Evolutionary conservation across 164 flowering plant genomes (phyloP).

Genomic region (Magnolia changhungtana): DNA sequence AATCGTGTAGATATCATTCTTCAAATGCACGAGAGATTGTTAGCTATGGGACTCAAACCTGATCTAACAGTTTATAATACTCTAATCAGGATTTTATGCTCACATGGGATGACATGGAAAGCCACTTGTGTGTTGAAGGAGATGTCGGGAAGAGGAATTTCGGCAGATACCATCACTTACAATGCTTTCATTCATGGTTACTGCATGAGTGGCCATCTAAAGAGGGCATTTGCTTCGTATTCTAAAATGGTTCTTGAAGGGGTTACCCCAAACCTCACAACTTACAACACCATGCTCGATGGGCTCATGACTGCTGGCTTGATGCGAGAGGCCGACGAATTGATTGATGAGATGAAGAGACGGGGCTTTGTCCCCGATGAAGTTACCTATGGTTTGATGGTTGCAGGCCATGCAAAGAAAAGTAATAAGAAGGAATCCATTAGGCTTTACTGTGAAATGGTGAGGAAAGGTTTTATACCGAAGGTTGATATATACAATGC

Average conservation of each 20-base stretch:
- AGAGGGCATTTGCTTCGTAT: slow-evolving; percentile 46
- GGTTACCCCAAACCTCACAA: slow-evolving; percentile 52
- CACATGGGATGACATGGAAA: slow-evolving; percentile 69
- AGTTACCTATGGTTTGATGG: slow-evolving; percentile 54
- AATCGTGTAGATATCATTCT: slow-evolving; percentile 42
- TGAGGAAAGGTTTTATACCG: slow-evolving; percentile 71
- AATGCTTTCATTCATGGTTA: slow-evolving; percentile 74
- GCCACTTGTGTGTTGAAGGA: slow-evolving; percentile 50
- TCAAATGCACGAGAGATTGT: slow-evolving; percentile 57
- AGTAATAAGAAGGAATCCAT: slow-evolving; percentile 63
- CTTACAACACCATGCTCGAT: slow-evolving; percentile 62
- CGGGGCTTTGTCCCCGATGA: slow-evolving; percentile 58
- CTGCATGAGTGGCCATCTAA: slow-evolving; percentile 53
- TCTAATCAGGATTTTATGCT: slow-evolving; percentile 59
- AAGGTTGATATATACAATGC: slow-evolving; percentile 65
- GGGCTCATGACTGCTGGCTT: slow-evolving; percentile 46
- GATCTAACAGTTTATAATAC: slow-evolving; percentile 44
- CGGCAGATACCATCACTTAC: slow-evolving; percentile 56
- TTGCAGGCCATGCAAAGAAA: slow-evolving; percentile 65
- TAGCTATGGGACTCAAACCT: slow-evolving; percentile 54
- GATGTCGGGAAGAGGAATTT: slow-evolving; percentile 57
- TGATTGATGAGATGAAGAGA: slow-evolving; percentile 53
- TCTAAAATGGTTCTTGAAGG: slow-evolving; percentile 58
- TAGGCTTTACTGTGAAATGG: slow-evolving; percentile 80
- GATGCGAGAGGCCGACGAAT: slow-evolving; percentile 47